These are phyloP conservation scores for Candida pini DNA, from an alignment of 805 yeast species.

Conservation along the genomic window DNA sequence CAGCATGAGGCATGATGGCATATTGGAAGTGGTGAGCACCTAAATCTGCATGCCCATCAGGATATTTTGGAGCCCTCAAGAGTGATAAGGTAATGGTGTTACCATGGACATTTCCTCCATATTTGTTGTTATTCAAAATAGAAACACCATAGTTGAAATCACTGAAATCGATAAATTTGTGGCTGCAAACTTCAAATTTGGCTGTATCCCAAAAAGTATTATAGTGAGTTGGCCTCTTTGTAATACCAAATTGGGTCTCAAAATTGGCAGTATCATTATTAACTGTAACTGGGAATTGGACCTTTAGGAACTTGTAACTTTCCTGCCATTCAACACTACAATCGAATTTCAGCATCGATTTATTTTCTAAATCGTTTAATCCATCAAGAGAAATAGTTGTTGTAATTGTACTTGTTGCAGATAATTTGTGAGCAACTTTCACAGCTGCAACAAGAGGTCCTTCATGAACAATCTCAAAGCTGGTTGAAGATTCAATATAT, in stretches of 20 bases:
- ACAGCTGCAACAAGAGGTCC: conserved; percentile 62
- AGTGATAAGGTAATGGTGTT: conserved; percentile 81
- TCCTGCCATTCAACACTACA: conserved; percentile 82
- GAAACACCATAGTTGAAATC: conserved; percentile 86
- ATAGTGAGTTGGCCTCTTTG: conserved; percentile 88
- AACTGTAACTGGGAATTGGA: conserved; percentile 88
- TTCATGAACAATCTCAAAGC: conserved; percentile 35
- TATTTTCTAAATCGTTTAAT: conserved; percentile 28
- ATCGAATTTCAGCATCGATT: conserved; percentile 43
- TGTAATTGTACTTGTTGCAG: conserved; percentile 50
- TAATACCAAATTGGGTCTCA: conserved; percentile 92
- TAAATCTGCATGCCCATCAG: conserved; percentile 94
- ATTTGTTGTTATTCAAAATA: conserved; percentile 76
- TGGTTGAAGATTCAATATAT: conserved; percentile 38
- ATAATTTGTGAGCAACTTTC: conserved; percentile 54
- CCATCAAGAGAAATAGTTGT: conserved; percentile 71
- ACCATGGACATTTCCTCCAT: conserved; percentile 94
- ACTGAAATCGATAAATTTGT: conserved; percentile 87
- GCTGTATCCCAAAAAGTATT: conserved; percentile 97
- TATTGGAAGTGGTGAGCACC: conserved; percentile 80
- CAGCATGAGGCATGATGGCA: conserved; percentile 79
- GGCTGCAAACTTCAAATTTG: conserved; percentile 92
- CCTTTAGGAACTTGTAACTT: conserved; percentile 81
- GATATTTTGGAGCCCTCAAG: conserved; percentile 87
- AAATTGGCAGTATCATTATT: conserved; percentile 73